Evolutionary conservation across 2,329 filamentous ascomycete genomes (phyloP).

Genomic region (Colletotrichum gloeosporioides): DNA sequence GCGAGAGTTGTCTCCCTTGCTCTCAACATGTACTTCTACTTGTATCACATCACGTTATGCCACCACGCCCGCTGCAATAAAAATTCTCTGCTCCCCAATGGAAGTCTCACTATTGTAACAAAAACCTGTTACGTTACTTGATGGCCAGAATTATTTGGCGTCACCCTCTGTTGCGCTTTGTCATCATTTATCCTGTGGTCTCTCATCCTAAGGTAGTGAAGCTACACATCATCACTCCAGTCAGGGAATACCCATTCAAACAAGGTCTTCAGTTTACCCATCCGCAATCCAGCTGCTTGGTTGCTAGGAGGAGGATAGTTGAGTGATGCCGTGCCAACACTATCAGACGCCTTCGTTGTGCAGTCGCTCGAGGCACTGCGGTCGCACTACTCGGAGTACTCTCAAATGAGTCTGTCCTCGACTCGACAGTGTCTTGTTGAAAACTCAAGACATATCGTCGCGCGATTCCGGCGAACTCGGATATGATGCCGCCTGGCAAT

Average conservation of each 20-base stretch:
- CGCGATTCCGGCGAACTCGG: neutral
- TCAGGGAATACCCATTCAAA: neutral
- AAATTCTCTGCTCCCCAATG: neutral
- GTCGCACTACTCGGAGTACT: neutral
- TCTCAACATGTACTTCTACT: neutral
- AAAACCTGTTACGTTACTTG: no score
- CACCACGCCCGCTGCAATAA: neutral
- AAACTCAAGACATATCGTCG: neutral
- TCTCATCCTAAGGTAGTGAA: neutral
- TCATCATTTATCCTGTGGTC: neutral
- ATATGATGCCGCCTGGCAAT: neutral
- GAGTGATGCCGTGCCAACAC: neutral
- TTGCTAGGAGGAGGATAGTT: neutral
- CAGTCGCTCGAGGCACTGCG: neutral
- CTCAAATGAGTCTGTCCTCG: neutral
- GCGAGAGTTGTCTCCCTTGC: neutral
- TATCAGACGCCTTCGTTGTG: neutral
- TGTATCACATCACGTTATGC: neutral
- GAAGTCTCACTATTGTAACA: rapidly evolving
- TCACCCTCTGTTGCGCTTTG: neutral
- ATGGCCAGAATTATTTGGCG: no score
- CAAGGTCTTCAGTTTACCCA: neutral
- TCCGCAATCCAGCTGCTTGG: neutral
- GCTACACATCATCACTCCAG: neutral
- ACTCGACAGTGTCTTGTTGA: neutral